Evolutionary conservation across 257 asterid genomes (phyloP), one percentile per base, ranked within the genome.

Genomic region (Solanum peruvianum): DNA sequence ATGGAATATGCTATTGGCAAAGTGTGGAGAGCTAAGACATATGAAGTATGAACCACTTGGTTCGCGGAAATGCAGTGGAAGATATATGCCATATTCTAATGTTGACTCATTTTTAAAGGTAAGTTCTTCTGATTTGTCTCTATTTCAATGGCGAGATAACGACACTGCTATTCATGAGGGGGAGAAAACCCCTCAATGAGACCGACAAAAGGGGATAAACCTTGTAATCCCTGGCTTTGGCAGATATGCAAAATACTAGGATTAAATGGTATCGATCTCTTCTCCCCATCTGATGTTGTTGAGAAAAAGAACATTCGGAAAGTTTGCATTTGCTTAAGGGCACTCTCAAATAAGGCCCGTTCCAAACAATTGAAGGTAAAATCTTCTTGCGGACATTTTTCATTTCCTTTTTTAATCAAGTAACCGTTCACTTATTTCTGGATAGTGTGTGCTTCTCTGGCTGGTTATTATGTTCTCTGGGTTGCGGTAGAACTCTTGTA

Each of bases 231-330:
- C 75, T 33, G 85, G 27, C 82, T 89, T 71, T 76, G 66, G 35
- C 87, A 96, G 98, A 87, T 91, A 71, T 96, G 99, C 95, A 96
- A 94, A 90, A 93, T 96, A 84, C 70, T 96, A 91, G 99, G 99
- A 81, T 91, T 96, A 94, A 92, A 94, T 89, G 96, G 98, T 84
- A 96, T 96, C 29, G 99, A 96, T 90, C 98, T 96, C 87, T 94
- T 96, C 89, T 96, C 99, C 42, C 99, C 99, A 73, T 93, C 99
- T 1, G 99, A 96, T 93, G 98, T 95, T 84, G 98, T 96, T 85
- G 99, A 96, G 94, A 95, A 92, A 89, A 88, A 93, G 88, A 88
- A 96, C 87, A 90, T 86, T 60, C 90, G 99, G 84, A 95, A 95
- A 91, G 98, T 96, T 86, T 96, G 99, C 93, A 94, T 95, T 91